These are phyloP conservation scores for Tetradesmus lagerheimii DNA, from an alignment of 139 green algal genomes.

Conservation along the genomic window DNA sequence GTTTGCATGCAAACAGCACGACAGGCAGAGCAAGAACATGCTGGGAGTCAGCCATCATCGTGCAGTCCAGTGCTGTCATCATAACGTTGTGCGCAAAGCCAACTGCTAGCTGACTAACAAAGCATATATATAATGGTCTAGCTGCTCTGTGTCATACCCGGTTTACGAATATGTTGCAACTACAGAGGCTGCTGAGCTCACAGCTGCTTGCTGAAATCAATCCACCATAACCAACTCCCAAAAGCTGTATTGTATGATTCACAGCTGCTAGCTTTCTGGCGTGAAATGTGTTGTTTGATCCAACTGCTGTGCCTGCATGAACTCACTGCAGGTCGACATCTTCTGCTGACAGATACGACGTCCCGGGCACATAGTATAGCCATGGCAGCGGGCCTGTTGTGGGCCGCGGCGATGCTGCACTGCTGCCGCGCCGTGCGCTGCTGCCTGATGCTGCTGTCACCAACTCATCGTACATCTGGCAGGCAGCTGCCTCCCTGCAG, in stretches of 20 bases:
- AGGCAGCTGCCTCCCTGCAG: constrained; percentile 47
- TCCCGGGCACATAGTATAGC: constrained; percentile 62
- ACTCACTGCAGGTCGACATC: constrained; percentile 62
- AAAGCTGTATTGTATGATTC: too few relatives aligned
- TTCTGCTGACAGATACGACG: constrained; percentile 44
- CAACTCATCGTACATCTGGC: constrained; percentile 56
- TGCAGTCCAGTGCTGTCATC: too few relatives aligned
- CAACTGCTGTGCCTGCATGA: not conserved
- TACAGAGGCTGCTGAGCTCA: too few relatives aligned
- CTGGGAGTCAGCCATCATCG: too few relatives aligned
- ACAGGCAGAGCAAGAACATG: too few relatives aligned
- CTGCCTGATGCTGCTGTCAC: constrained; percentile 34
- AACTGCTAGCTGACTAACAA: too few relatives aligned
- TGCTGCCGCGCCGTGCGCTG: not conserved
- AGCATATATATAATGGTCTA: too few relatives aligned
- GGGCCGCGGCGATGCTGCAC: constrained; percentile 12
- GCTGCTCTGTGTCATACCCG: not conserved
- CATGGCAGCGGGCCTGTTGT: constrained; percentile 63
- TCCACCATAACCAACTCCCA: too few relatives aligned
- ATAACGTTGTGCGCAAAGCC: too few relatives aligned
- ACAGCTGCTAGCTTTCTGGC: too few relatives aligned
- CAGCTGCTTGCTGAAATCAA: too few relatives aligned
- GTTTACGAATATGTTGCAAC: not conserved
- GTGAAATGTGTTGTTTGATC: not conserved
- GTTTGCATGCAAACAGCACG: not conserved